Evolutionary conservation across 345 rosid species (phyloP).

Genomic region (Barbarea vulgaris): DNA sequence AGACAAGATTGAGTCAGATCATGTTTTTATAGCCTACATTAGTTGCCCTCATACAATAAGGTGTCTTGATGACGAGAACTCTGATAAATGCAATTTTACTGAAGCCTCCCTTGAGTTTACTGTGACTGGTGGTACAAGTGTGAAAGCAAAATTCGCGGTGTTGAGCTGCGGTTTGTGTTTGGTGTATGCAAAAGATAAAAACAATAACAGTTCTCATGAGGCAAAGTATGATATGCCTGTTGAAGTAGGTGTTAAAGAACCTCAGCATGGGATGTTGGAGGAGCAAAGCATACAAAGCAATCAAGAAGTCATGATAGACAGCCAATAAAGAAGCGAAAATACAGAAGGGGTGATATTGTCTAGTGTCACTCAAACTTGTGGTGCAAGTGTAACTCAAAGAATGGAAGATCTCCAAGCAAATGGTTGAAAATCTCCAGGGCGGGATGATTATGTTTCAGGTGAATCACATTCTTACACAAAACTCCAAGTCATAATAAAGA

Average conservation of each 20-base stretch:
- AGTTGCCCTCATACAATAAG: slow-evolving; percentile 10
- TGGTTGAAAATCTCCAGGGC: background rate
- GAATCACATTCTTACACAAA: background rate
- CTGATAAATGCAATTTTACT: background rate
- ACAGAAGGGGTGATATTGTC: background rate
- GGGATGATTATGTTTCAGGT: background rate
- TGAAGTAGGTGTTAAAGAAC: background rate
- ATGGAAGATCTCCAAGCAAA: background rate
- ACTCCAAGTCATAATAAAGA: background rate
- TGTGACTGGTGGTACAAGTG: slow-evolving; percentile 14
- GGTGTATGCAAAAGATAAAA: slow-evolving; percentile 30
- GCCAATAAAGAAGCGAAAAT: background rate
- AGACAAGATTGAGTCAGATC: slow-evolving; percentile 16
- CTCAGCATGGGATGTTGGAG: background rate
- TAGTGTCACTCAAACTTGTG: too few relatives aligned
- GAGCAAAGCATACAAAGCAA: background rate
- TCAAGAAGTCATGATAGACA: background rate
- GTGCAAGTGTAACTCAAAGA: background rate
- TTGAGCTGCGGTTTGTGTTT: slow-evolving; percentile 33
- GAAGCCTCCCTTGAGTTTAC: slow-evolving; percentile 24
- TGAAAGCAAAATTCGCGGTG: background rate
- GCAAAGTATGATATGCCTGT: slow-evolving; percentile 14
- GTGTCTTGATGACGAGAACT: background rate
- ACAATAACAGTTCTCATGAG: background rate
- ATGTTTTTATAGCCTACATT: slow-evolving; percentile 24